Evolutionary conservation across 345 rosid species (phyloP).

Genomic region (Laguncularia racemosa): DNA sequence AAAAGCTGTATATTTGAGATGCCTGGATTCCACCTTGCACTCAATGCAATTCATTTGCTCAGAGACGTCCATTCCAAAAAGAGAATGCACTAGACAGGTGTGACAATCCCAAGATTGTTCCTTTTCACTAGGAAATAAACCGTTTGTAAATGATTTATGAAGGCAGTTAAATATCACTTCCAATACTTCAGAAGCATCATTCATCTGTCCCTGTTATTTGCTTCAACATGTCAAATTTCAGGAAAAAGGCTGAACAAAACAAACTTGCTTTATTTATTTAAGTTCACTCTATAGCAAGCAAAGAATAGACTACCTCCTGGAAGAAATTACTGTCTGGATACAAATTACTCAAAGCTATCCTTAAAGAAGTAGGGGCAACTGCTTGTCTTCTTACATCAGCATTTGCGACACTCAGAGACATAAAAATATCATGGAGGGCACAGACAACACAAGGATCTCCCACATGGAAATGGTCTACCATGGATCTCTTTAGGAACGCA

Average conservation of each 20-base stretch:
- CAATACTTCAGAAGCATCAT: slow-evolving; percentile 97
- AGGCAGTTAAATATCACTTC: slow-evolving; percentile 84
- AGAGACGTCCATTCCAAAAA: slow-evolving; percentile 85
- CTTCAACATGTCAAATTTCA: slow-evolving; percentile 9
- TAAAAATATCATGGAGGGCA: slow-evolving; percentile 65
- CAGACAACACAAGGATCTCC: slow-evolving; percentile 97
- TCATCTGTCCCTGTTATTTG: slow-evolving; percentile 85
- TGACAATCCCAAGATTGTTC: slow-evolving; percentile 81
- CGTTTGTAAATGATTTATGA: slow-evolving; percentile 68
- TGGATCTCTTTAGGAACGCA: slow-evolving; percentile 74
- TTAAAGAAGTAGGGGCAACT: slow-evolving; percentile 79
- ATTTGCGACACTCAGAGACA: slow-evolving; percentile 54
- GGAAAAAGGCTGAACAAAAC: background rate
- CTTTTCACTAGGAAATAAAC: slow-evolving; percentile 47
- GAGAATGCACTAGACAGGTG: slow-evolving; percentile 75
- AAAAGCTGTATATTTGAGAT: slow-evolving; percentile 83
- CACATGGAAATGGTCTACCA: slow-evolving; percentile 67
- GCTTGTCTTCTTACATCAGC: slow-evolving; percentile 53
- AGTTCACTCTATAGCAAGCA: slow-evolving; percentile 1
- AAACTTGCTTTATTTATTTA: background rate
- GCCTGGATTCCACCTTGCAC: slow-evolving; percentile 83
- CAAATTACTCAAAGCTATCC: slow-evolving; percentile 84
- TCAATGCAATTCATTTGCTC: slow-evolving; percentile 73
- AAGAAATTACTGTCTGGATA: slow-evolving; percentile 88
- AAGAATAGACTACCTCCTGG: slow-evolving; percentile 60